These are phyloP conservation scores for Solanum boliviense DNA, from an alignment of 257 asterid genomes.

Conservation along the genomic window DNA sequence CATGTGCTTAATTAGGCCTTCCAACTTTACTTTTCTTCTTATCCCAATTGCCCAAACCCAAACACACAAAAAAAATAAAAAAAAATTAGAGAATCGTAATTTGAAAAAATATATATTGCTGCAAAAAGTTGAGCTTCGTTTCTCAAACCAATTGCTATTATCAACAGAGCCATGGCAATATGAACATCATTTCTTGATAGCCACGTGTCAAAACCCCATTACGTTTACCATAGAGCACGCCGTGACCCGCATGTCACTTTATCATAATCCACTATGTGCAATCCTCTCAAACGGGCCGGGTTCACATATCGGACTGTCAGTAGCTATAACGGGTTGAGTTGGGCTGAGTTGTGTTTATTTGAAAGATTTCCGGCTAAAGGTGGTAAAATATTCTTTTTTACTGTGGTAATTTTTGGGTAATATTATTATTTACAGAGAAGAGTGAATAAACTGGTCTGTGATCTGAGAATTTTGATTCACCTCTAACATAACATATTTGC, in stretches of 20 bases:
- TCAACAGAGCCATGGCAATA: not conserved
- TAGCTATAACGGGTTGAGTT: not conserved
- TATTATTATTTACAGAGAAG: constrained; percentile 32
- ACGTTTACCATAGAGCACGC: not conserved
- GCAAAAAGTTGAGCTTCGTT: not conserved
- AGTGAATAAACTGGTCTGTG: constrained; percentile 83
- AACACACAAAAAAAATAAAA: not conserved
- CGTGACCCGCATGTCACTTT: not conserved
- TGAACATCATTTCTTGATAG: not conserved
- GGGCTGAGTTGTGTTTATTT: not conserved
- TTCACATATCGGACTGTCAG: not conserved
- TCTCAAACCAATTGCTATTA: not conserved
- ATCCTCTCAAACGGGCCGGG: not conserved
- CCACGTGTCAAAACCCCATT: constrained; percentile 3
- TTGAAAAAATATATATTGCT: not conserved
- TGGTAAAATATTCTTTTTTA: not conserved
- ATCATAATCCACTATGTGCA: constrained; percentile 1
- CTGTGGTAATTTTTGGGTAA: constrained; percentile 5
- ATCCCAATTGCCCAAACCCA: not conserved
- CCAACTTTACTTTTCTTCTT: not conserved
- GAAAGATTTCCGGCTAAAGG: not conserved
- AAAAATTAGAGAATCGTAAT: not conserved
- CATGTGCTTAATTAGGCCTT: not conserved
- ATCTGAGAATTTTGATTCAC: constrained; percentile 80
- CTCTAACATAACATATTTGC: constrained; percentile 58